Conservation (phyloP, 345 rosid species). For the Lumnitzera littorea region DNA sequence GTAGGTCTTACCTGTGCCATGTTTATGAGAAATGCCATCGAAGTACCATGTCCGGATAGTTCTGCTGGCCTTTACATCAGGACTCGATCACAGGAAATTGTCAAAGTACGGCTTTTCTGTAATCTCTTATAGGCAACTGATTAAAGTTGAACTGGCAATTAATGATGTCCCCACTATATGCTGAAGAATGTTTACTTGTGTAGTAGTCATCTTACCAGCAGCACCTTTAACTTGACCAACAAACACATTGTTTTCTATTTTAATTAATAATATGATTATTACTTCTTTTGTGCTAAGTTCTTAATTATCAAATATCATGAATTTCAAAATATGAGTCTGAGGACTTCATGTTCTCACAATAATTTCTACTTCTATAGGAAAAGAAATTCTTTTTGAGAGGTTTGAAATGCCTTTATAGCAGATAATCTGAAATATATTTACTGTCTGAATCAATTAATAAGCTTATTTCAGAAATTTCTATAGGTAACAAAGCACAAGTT, state of each 20-base stretch:
- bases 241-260: neutral
- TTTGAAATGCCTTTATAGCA: too few species aligned
- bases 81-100: slow-evolving; percentile 70
- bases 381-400: too few species aligned
- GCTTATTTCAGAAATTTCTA: too few species aligned
- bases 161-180: too few species aligned
- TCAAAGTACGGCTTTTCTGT: slow-evolving; percentile 50
- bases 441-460: too few species aligned
- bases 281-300: neutral
- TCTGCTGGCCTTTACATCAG: slow-evolving; percentile 84
- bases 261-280: neutral
- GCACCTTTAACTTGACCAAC: neutral
- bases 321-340: too few species aligned
- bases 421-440: too few species aligned
- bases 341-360: too few species aligned
- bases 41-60: slow-evolving; percentile 74
- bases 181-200: too few species aligned
- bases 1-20: slow-evolving; percentile 92
- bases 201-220: too few species aligned
- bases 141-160: neutral
- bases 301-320: neutral
- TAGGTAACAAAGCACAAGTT: too few species aligned
- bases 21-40: slow-evolving; percentile 62
- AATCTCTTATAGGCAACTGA: neutral
- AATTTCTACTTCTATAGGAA: too few species aligned